Evolutionary conservation across 1,284 basidiomycete genomes (phyloP), one percentile per base, ranked within the genome.

Genomic region (Ceratobasidium sp.): DNA sequence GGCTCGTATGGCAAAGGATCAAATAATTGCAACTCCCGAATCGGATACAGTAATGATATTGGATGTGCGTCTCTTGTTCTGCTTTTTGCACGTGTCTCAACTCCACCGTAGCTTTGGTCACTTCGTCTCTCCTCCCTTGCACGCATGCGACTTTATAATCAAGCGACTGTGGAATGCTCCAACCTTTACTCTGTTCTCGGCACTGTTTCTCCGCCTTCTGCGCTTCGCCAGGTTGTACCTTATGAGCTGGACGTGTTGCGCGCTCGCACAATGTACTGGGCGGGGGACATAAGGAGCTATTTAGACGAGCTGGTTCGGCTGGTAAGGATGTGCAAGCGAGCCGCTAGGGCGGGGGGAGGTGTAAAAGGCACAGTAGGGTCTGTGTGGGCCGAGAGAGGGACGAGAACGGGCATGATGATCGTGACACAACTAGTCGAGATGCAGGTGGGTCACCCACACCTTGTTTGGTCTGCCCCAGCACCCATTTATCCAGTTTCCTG

Each of bases 171-270:
- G 25, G 93, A 95, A 84, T 91, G 91, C 82, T 90, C 89, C 29
- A 92, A 92, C 83, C 87, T 95, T n/a, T 94, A 92, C 83, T 84
- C 87, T n/a, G 90, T 90, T 22, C 87, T 94, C 59, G 86, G 88
- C 78, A 85, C 86, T 49, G 86, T 91, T 75, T 87, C 89, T 78
- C 87, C 90, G 1, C 70, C 43, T 7, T 61, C 57, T 2, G n/a
- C 43, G 9, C 57, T 61, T 19, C 57, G 70, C n/a, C 82, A 82
- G 22, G 82, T 87, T 52, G 81, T 87, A 11, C 93, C 93, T 6
- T 95, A 95, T 81, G 94, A 95, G 82, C 86, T 95, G 77, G 91
- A 92, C 81, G 90, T 95, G 68, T 89, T 94, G 83, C 85, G 89
- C 54, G 89, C 91, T 7, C 87, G 91, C 5, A 91, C 83, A 51